Conservation (phyloP, 176 grass and related monocot species). For the Lolium rigidum region DNA sequence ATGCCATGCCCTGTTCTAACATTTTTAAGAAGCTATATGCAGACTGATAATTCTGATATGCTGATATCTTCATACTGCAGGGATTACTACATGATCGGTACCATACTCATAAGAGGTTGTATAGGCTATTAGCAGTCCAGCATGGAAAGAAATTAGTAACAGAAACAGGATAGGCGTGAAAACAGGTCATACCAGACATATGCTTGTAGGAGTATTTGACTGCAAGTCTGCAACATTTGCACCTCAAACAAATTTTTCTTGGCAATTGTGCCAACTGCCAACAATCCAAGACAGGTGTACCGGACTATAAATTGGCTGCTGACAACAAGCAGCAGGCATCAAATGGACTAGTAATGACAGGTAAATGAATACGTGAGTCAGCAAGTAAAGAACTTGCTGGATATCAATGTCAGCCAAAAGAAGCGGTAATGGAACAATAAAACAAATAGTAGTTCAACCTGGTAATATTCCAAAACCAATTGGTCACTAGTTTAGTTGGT, state of each 20-base stretch:
- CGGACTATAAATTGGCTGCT: background rate
- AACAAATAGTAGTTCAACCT: background rate
- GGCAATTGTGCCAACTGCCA: background rate
- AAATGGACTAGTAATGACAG: background rate
- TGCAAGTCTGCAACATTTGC: background rate
- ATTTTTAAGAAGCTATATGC: background rate
- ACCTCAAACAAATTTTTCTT: background rate
- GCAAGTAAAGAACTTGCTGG: background rate
- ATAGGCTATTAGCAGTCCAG: background rate
- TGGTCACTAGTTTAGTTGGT: background rate
- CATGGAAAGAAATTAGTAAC: constrained; percentile 5
- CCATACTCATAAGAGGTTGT: background rate
- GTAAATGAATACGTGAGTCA: background rate
- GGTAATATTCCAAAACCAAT: background rate
- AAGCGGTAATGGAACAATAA: background rate
- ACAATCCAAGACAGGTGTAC: background rate
- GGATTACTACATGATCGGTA: background rate
- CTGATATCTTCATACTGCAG: background rate
- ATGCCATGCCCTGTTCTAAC: background rate
- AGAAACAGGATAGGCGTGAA: background rate
- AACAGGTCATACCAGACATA: constrained; percentile 16
- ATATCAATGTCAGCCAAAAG: background rate
- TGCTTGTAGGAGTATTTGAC: background rate
- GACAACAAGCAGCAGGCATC: background rate
- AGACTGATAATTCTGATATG: constrained; percentile 1